A percentile compares a stretch with the other conserved stretches of the same genome.
These are phyloP conservation scores for Wickerhamomyces strasburgensis DNA, from an alignment of 805 yeast species.

Conservation along the genomic window DNA sequence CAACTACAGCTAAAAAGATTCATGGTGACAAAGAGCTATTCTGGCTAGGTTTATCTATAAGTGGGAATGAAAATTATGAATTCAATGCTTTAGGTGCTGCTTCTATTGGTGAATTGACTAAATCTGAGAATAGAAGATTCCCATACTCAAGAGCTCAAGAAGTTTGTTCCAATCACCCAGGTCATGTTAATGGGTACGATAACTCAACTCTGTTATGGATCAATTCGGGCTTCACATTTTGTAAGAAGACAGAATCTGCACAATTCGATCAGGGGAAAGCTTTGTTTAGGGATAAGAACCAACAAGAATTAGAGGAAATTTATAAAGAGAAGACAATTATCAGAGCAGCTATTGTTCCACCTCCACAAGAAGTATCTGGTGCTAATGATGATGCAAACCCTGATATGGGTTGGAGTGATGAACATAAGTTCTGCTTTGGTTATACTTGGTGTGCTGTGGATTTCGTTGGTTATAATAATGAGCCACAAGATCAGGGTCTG, in stretches of 20 bases:
- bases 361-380: constrained; percentile 25
- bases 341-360: constrained; percentile 37
- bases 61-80: constrained; percentile 34
- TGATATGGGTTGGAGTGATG: constrained; percentile 32
- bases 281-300: constrained; percentile 25
- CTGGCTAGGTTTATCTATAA: constrained; percentile 59
- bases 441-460: constrained; percentile 46
- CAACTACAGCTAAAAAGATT: constrained; percentile 41
- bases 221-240: constrained; percentile 63
- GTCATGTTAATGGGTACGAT: constrained; percentile 48
- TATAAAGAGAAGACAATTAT: constrained; percentile 31
- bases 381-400: constrained; percentile 30
- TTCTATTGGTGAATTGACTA: constrained; percentile 31
- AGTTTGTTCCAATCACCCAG: constrained; percentile 59
- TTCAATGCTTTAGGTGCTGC: constrained; percentile 34
- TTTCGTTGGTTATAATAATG: constrained; percentile 31
- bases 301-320: constrained; percentile 26
- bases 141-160: constrained; percentile 28
- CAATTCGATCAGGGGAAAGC: constrained; percentile 33
- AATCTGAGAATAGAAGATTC: constrained; percentile 16
- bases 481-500: constrained; percentile 10
- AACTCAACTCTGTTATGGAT: constrained; percentile 50
- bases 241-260: constrained; percentile 39
- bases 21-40: constrained; percentile 81
- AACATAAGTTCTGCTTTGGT: constrained; percentile 31